phyloP scores from a whole-genome alignment of 2,329 filamentous ascomycete genomes.

The Colletotrichum endophyticum region DNA sequence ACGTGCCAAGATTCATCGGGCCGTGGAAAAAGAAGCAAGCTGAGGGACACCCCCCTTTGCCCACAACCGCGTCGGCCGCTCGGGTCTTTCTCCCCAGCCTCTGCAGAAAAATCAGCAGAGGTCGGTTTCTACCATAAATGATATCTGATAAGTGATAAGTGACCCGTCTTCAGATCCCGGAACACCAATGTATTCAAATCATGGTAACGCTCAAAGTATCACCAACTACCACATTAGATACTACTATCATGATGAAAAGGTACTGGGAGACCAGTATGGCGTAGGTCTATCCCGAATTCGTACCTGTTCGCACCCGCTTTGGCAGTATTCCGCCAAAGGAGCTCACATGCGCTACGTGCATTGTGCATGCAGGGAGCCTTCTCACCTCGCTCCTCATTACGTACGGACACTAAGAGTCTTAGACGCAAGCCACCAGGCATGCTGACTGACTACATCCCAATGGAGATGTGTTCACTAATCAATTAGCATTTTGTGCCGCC shows the following conservation, averaged over 20 bases:
- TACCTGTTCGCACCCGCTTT: neutral
- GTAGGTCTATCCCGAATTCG: neutral
- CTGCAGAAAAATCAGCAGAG: neutral
- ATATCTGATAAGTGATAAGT: neutral
- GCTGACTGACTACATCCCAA: neutral
- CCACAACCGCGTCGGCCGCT: neutral
- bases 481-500: neutral
- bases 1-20: neutral
- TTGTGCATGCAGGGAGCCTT: neutral
- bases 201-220: neutral
- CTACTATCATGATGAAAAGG: neutral
- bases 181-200: neutral
- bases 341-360: neutral
- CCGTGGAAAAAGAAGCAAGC: neutral
- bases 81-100: neutral
- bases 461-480: neutral
- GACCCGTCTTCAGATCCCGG: neutral
- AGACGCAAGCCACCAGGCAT: neutral
- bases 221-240: neutral
- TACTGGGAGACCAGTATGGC: neutral
- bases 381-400: neutral
- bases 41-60: neutral
- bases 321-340: neutral
- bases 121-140: neutral
- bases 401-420: neutral